A percentile compares a stretch with the other conserved stretches of the same genome.
These are phyloP conservation scores for Bombardia bombarda DNA, from an alignment of 495 filamentous ascomycete species.

Conservation along the genomic window DNA sequence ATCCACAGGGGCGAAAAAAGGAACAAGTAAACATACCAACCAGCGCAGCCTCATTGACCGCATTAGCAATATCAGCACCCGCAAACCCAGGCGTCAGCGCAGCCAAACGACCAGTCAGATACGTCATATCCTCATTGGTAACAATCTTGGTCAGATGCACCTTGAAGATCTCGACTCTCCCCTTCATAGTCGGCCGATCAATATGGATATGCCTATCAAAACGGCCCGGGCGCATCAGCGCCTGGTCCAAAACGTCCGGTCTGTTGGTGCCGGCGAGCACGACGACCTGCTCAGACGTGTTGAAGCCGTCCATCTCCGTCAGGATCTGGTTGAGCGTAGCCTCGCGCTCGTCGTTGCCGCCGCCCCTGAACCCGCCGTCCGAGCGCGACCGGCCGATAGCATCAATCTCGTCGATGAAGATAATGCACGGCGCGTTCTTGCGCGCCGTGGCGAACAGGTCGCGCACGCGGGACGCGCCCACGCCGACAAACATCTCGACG, in stretches of 20 bases:
- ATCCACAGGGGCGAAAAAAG: not conserved
- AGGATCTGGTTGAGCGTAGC: conserved; percentile 96
- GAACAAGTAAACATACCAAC: conserved; percentile 60
- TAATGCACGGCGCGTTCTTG: conserved; percentile 95
- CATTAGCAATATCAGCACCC: conserved; percentile 96
- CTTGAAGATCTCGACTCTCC: conserved; percentile 89
- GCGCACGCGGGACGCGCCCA: conserved; percentile 88
- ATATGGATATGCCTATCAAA: conserved; percentile 95
- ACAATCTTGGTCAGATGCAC: conserved; percentile 91
- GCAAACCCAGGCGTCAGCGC: conserved; percentile 93
- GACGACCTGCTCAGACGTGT: conserved; percentile 92
- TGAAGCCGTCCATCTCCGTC: conserved; percentile 99
- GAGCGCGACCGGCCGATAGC: conserved; percentile 87
- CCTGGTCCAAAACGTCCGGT: conserved; percentile 88
- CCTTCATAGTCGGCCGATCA: conserved; percentile 92
- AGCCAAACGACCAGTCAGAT: conserved; percentile 76
- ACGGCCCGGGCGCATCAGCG: conserved; percentile 90
- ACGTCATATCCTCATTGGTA: conserved; percentile 79
- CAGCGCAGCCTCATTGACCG: conserved; percentile 92
- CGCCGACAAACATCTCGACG: conserved; percentile 99
- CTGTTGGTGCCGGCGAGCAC: conserved; percentile 97
- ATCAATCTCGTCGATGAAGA: conserved; percentile 99
- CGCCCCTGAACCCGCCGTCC: conserved; percentile 60
- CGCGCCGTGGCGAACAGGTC: conserved; percentile 92
- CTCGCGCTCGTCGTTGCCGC: conserved; percentile 95